phyloP scores from a whole-genome alignment of 164 flowering plant genomes.

The Amborella trichopoda region DNA sequence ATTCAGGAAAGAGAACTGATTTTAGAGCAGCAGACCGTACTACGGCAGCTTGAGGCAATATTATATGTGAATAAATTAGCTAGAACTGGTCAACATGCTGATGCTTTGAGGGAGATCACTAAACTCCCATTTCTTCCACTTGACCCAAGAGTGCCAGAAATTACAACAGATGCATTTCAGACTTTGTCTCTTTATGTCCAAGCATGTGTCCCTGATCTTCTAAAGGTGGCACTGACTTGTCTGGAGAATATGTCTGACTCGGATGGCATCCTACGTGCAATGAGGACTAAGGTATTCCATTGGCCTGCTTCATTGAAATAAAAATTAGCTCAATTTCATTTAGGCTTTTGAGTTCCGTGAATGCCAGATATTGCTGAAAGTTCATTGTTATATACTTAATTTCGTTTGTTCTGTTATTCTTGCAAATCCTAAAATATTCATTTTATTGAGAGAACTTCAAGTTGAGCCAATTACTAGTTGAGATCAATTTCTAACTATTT shows the following conservation, averaged over 20 bases:
- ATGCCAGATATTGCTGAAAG: too few species aligned
- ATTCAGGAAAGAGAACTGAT: slow-evolving; percentile 69
- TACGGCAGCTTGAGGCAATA: slow-evolving; percentile 86
- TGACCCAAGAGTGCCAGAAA: slow-evolving; percentile 65
- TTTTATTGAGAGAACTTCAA: too few species aligned
- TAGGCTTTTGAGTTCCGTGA: background rate
- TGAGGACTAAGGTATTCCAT: slow-evolving; percentile 66
- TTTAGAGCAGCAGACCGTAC: slow-evolving; percentile 57
- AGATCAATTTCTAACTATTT: too few species aligned
- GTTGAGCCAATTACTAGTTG: too few species aligned
- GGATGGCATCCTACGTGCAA: slow-evolving; percentile 84
- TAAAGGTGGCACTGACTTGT: slow-evolving; percentile 69
- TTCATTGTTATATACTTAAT: background rate
- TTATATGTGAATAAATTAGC: slow-evolving; percentile 57
- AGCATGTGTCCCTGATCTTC: slow-evolving; percentile 92
- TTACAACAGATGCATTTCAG: slow-evolving; percentile 31
- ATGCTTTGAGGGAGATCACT: slow-evolving; percentile 74
- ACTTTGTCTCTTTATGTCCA: slow-evolving; percentile 72
- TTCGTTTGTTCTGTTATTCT: background rate
- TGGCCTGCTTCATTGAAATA: too few species aligned
- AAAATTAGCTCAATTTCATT: background rate
- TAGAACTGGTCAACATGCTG: slow-evolving; percentile 50
- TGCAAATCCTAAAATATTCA: background rate
- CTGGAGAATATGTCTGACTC: slow-evolving; percentile 71
- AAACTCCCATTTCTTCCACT: slow-evolving; percentile 78